These are phyloP conservation scores for Beauveria caledonica DNA, from an alignment of 2,329 filamentous ascomycete genomes.

Conservation along the genomic window DNA sequence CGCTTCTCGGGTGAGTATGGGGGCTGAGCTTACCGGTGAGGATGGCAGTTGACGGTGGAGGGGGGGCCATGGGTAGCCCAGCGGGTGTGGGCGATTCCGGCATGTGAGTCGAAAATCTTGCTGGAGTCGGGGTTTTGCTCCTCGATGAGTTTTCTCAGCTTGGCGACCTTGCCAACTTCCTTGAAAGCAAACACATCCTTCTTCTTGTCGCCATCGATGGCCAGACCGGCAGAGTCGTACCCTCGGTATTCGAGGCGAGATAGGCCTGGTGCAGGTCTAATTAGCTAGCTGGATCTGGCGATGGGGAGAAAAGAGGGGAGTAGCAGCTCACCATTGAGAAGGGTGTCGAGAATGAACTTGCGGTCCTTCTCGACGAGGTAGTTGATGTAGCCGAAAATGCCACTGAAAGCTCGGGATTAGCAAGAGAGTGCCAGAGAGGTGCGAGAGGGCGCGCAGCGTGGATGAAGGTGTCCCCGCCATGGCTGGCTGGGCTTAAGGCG, in stretches of 20 bases:
- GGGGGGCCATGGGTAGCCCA: slow-evolving; percentile 98
- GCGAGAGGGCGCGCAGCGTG: neutral
- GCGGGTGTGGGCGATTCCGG: slow-evolving; percentile 95
- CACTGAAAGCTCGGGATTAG: slow-evolving; percentile 44
- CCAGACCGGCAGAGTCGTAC: slow-evolving; percentile 95
- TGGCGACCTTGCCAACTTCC: slow-evolving; percentile 98
- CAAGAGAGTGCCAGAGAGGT: neutral
- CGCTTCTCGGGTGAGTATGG: neutral
- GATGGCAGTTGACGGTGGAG: slow-evolving; percentile 93
- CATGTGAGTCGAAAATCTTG: slow-evolving; percentile 96
- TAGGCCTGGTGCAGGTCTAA: slow-evolving; percentile 53
- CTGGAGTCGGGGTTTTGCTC: slow-evolving; percentile 73
- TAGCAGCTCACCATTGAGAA: slow-evolving; percentile 69
- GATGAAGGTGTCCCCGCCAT: neutral
- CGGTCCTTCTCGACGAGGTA: slow-evolving; percentile 98
- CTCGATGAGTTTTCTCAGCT: slow-evolving; percentile 87
- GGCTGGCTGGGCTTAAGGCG: neutral
- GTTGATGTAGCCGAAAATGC: slow-evolving; percentile 98
- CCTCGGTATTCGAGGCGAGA: slow-evolving; percentile 96
- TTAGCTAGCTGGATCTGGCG: slow-evolving; percentile 20
- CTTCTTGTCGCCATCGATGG: slow-evolving; percentile 96
- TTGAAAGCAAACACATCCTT: slow-evolving; percentile 97
- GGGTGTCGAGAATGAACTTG: slow-evolving; percentile 89
- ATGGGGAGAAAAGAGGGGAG: neutral
- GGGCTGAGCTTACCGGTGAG: slow-evolving; percentile 65